Evolutionary conservation across 495 filamentous ascomycete genomes (phyloP).

Genomic region (Penicillium soppii): DNA sequence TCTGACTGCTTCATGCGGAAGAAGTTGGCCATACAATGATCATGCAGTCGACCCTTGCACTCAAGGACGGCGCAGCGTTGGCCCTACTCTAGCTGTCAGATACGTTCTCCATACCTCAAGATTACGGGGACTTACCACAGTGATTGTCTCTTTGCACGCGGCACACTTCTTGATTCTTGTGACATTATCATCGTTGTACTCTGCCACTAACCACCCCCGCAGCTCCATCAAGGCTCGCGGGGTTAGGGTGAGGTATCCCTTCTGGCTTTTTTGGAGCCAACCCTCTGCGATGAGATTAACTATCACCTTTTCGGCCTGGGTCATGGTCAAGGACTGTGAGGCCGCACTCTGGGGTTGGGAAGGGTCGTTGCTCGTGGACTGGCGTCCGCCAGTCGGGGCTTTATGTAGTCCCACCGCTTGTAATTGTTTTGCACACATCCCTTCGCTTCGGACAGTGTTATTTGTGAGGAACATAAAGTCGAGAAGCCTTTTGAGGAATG

Average conservation of each 20-base stretch:
- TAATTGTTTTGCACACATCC: conserved; percentile 74
- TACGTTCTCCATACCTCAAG: background rate
- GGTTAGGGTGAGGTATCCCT: conserved; percentile 71
- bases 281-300: conserved; percentile 70
- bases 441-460: conserved; percentile 72
- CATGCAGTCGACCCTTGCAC: conserved; percentile 72
- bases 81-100: conserved; percentile 47
- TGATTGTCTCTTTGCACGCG: conserved; percentile 89
- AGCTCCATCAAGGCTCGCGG: conserved; percentile 83
- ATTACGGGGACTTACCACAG: conserved; percentile 51
- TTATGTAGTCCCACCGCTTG: conserved; percentile 60
- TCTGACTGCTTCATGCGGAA: conserved; percentile 62
- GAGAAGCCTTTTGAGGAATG: conserved; percentile 82
- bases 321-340: conserved; percentile 64
- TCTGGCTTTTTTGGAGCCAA: conserved; percentile 75
- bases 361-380: conserved; percentile 34
- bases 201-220: conserved; percentile 72
- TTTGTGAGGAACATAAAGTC: conserved; percentile 90
- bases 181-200: conserved; percentile 73
- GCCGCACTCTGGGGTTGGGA: conserved; percentile 39
- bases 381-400: conserved; percentile 24
- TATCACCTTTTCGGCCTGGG: conserved; percentile 73
- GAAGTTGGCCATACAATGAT: conserved; percentile 70
- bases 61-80: conserved; percentile 71
- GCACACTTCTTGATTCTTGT: conserved; percentile 78